A percentile compares a stretch with the other conserved stretches of the same genome.
Conservation (phyloP, 1,284 basidiomycete genomes). For the Cutaneotrichosporon sp. region DNA sequence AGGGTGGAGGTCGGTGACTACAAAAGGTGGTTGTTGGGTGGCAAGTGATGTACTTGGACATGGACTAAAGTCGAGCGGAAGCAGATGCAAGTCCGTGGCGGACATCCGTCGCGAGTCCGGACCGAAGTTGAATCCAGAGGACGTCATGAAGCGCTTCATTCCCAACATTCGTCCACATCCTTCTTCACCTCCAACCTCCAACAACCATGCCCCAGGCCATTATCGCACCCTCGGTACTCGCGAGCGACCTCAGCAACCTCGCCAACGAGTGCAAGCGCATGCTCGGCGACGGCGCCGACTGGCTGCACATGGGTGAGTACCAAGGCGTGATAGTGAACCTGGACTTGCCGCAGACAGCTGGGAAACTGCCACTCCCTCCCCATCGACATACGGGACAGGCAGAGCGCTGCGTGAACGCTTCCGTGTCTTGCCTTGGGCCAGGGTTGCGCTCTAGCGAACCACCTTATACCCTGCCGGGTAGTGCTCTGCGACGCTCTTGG, state of each 20-base stretch:
- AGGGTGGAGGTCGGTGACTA: not conserved
- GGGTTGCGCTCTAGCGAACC: no score
- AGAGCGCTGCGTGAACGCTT: no score
- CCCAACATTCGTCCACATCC: not conserved
- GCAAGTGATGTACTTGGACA: not conserved
- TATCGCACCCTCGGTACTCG: slow-evolving; percentile 85
- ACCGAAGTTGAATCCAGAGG: not conserved
- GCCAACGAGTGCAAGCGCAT: slow-evolving; percentile 88
- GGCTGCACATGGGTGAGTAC: slow-evolving; percentile 88
- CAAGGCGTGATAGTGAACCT: not conserved
- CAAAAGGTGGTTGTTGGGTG: not conserved
- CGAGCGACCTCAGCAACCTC: slow-evolving; percentile 88
- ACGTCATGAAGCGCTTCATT: not conserved
- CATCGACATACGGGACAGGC: no score
- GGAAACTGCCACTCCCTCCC: no score
- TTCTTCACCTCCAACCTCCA: slow-evolving; percentile 19
- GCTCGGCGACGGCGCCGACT: slow-evolving; percentile 87
- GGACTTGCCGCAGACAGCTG: not conserved
- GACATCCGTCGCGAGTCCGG: not conserved
- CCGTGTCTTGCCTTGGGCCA: no score
- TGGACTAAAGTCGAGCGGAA: not conserved
- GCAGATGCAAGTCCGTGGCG: not conserved
- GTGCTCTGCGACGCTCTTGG: no score
- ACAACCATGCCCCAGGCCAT: slow-evolving; percentile 72
- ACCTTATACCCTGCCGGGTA: no score